phyloP scores from a whole-genome alignment of 2,329 filamentous ascomycete genomes.

The Microdochium nivale region DNA sequence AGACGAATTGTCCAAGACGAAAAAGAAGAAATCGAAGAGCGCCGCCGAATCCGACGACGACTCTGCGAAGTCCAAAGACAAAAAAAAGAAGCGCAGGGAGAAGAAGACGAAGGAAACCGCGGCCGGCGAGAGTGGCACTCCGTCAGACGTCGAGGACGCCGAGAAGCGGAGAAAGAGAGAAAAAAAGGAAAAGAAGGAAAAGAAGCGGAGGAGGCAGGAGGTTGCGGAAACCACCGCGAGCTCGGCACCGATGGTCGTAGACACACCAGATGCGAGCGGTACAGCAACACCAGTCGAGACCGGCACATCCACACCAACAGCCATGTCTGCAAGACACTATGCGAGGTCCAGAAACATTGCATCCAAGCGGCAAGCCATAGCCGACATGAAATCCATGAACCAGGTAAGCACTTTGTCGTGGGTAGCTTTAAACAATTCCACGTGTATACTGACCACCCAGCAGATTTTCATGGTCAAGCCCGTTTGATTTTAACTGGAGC shows the following conservation, averaged over 20 bases:
- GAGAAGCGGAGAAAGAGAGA: conserved; percentile 19
- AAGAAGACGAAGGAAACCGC: conserved; percentile 11
- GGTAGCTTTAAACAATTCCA: not conserved
- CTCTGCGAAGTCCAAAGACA: conserved; percentile 21
- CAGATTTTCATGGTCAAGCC: conserved; percentile 64
- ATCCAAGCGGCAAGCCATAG: conserved; percentile 75
- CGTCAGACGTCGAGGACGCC: conserved; percentile 16
- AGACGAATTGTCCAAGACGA: conserved; percentile 4
- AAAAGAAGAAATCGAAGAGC: conserved; percentile 14
- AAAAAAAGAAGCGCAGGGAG: conserved; percentile 29
- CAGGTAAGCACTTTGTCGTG: conserved; percentile 50
- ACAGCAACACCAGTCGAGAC: conserved; percentile 29
- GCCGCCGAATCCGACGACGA: conserved; percentile 19
- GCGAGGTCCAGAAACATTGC: conserved; percentile 77
- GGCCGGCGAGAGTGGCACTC: conserved; percentile 11
- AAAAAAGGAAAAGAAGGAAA: conserved; percentile 12
- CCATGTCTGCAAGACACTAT: conserved; percentile 56
- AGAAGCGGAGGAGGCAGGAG: conserved; percentile 15
- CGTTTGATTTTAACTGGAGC: conserved; percentile 5
- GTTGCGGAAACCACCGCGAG: not conserved
- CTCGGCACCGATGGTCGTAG: not conserved
- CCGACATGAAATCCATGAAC: conserved; percentile 75
- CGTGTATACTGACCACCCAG: conserved; percentile 12
- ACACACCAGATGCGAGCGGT: conserved; percentile 21
- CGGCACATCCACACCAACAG: conserved; percentile 36